These are phyloP conservation scores for Russula compacta DNA, from an alignment of 768 basidiomycete genomes.

Conservation along the genomic window DNA sequence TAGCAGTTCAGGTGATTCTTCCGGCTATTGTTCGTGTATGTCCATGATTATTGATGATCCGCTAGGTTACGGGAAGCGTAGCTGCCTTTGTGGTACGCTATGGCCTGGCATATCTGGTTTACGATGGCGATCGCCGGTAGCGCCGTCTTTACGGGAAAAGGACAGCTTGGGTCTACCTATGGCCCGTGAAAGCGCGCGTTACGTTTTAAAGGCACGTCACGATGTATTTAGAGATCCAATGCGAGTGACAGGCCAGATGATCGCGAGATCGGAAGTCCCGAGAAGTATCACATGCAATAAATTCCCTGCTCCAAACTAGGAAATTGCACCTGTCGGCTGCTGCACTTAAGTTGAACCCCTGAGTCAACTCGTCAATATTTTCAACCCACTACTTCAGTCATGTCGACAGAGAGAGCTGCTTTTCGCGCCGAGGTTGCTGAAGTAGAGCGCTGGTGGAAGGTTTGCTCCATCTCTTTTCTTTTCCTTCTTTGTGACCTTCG, in stretches of 20 bases:
- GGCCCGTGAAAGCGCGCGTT: too few relatives aligned
- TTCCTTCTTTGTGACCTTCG: neutral
- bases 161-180: too few relatives aligned
- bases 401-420: conserved; percentile 54
- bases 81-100: conserved; percentile 84
- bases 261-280: neutral
- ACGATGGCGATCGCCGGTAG: conserved; percentile 84
- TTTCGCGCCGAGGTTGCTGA: conserved; percentile 78
- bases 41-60: neutral
- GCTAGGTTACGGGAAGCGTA: conserved; percentile 61
- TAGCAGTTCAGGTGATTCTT: conserved; percentile 56
- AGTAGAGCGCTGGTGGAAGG: conserved; percentile 92
- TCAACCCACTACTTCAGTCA: conserved; percentile 25
- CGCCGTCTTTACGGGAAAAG: neutral
- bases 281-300: conserved; percentile 7
- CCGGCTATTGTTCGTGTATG: neutral
- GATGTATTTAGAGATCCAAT: too few relatives aligned
- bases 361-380: neutral
- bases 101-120: conserved; percentile 80
- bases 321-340: neutral
- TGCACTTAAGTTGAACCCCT: neutral
- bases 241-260: neutral
- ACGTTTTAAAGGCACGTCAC: too few relatives aligned
- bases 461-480: conserved; percentile 26
- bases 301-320: neutral